phyloP scores from a whole-genome alignment of 169 alveolate species.

The Babesia bovis region DNA sequence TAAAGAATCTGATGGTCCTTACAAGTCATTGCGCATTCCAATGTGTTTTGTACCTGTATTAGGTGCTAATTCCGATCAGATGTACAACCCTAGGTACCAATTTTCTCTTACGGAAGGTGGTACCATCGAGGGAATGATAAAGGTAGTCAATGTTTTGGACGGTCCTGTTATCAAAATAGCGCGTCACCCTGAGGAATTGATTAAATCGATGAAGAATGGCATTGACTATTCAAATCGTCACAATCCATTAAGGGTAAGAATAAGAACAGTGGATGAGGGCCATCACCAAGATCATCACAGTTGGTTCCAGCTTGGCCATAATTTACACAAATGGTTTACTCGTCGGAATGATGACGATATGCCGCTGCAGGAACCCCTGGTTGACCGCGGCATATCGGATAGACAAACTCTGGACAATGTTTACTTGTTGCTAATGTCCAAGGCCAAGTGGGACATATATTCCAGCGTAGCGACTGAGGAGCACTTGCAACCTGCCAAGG shows the following conservation, averaged over 20 bases:
- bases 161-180: neutral
- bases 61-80: slow-evolving; percentile 47
- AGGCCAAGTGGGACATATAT: slow-evolving; percentile 47
- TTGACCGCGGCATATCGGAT: neutral
- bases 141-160: slow-evolving; percentile 29
- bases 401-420: slow-evolving; percentile 33
- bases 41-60: slow-evolving; percentile 49
- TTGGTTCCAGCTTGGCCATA: neutral
- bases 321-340: neutral
- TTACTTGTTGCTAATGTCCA: slow-evolving; percentile 38
- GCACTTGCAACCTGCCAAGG: slow-evolving; percentile 43
- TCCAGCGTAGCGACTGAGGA: slow-evolving; percentile 5
- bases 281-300: slow-evolving; percentile 10
- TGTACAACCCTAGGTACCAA: slow-evolving; percentile 29
- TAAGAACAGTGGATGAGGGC: neutral
- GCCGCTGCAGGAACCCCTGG: neutral
- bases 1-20: neutral
- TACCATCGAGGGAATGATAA: slow-evolving; percentile 24
- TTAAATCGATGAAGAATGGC: neutral
- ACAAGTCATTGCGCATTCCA: slow-evolving; percentile 8
- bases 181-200: neutral
- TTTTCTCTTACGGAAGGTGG: slow-evolving; percentile 62
- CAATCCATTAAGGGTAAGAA: neutral
- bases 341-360: neutral
- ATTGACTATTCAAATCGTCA: neutral